A percentile compares a stretch with the other conserved stretches of the same genome.
phyloP scores from a whole-genome alignment of 306 rosid species.

The Ochetophila trinervis region DNA sequence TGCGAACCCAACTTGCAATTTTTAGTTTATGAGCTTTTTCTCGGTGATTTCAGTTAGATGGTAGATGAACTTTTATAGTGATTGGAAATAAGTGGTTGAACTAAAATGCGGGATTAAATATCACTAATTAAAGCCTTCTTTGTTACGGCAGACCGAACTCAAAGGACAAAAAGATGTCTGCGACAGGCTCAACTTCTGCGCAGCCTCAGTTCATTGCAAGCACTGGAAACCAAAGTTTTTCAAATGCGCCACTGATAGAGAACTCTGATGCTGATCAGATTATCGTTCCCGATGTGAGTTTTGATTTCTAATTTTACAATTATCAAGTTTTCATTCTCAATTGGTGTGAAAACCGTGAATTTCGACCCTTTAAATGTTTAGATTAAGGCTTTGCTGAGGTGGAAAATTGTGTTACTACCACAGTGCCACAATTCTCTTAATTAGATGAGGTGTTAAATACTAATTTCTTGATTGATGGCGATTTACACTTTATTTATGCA shows the following conservation, averaged over 20 bases:
- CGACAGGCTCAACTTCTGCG: slow-evolving; percentile 40
- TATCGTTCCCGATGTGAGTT: slow-evolving; percentile 91
- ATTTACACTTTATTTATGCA: slow-evolving; percentile 39
- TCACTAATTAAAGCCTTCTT: slow-evolving; percentile 1
- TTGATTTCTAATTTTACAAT: background rate
- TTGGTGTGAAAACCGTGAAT: background rate
- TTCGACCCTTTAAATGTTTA: slow-evolving; percentile 11
- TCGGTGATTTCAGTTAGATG: background rate
- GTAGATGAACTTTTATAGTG: background rate
- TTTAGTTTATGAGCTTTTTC: background rate
- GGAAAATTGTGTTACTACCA: too few relatives aligned
- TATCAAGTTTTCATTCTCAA: background rate
- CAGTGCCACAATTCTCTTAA: background rate
- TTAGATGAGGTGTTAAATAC: background rate
- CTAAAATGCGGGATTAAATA: background rate
- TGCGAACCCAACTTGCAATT: background rate
- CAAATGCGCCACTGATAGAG: slow-evolving; percentile 73
- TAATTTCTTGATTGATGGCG: slow-evolving; percentile 11
- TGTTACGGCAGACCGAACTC: slow-evolving; percentile 9
- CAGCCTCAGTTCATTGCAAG: slow-evolving; percentile 84
- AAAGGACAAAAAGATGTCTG: slow-evolving; percentile 50
- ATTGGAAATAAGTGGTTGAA: background rate
- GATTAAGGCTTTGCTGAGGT: slow-evolving; percentile 12
- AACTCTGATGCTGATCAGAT: slow-evolving; percentile 59
- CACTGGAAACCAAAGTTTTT: slow-evolving; percentile 58